A percentile compares a stretch with the other conserved stretches of the same genome.
Conservation (phyloP, 2,329 filamentous ascomycete genomes). For the Exophiala calicioides region DNA sequence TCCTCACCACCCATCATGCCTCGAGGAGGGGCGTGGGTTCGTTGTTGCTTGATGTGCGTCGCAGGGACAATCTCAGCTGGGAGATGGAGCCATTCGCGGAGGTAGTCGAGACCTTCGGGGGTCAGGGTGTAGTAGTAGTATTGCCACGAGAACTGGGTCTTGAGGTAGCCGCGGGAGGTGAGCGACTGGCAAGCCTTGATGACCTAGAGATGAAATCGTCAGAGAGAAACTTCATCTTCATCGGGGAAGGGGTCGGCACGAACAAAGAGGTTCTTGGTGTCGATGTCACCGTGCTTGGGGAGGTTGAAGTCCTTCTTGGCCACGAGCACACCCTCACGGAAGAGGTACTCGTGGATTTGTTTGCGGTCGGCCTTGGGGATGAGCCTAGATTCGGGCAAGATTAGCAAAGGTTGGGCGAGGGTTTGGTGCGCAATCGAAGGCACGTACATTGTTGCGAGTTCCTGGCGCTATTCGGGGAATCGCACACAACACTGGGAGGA, state of each 20-base stretch:
- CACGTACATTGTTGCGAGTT: constrained; percentile 44
- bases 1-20: constrained; percentile 94
- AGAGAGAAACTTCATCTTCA: too few relatives aligned
- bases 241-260: too few relatives aligned
- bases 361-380: constrained; percentile 99
- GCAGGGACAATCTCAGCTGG: constrained; percentile 99
- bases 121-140: constrained; percentile 99
- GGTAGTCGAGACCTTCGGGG: constrained; percentile 99
- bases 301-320: constrained; percentile 99
- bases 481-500: constrained; percentile 48
- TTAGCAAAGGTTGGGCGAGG: not conserved
- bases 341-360: constrained; percentile 99
- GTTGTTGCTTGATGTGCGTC: constrained; percentile 99
- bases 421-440: constrained; percentile 21
- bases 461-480: constrained; percentile 55
- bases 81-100: constrained; percentile 99
- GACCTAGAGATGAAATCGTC: constrained; percentile 51
- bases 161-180: constrained; percentile 96
- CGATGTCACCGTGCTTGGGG: constrained; percentile 95
- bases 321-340: constrained; percentile 88
- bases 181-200: constrained; percentile 99
- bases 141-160: constrained; percentile 99
- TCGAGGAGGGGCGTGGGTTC: constrained; percentile 94
- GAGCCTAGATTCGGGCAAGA: constrained; percentile 69
- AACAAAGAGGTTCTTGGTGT: constrained; percentile 98